Conservation (phyloP, 31 red algal species). For the Porphyra umbilicalis region DNA sequence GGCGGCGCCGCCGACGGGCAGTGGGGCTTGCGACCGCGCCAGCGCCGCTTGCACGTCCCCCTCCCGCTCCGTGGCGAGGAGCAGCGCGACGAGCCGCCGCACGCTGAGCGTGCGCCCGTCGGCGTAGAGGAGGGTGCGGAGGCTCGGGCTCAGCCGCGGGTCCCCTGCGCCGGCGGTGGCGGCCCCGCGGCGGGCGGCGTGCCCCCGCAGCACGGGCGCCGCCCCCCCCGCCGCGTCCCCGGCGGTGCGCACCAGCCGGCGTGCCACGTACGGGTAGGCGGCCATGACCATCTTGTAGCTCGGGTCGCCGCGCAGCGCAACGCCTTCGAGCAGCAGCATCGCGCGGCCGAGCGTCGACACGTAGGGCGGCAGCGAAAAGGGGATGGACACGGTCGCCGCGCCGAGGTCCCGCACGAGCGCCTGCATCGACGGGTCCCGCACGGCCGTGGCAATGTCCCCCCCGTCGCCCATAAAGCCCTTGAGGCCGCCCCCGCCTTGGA, state of each 20-base stretch:
- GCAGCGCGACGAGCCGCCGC: background rate
- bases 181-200: background rate
- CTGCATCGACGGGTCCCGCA: slow-evolving; percentile 9
- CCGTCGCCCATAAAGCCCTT: slow-evolving; percentile 6
- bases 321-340: slow-evolving; percentile 31
- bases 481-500: slow-evolving; percentile 21
- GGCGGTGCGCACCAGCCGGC: slow-evolving; percentile 7
- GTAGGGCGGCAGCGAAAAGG: slow-evolving; percentile 46
- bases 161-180: background rate
- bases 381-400: slow-evolving; percentile 29
- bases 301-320: slow-evolving; percentile 29
- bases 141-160: background rate
- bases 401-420: slow-evolving; percentile 22
- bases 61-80: background rate
- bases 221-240: background rate
- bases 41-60: background rate
- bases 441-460: background rate
- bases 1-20: background rate
- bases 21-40: background rate
- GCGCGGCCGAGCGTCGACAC: slow-evolving; percentile 32
- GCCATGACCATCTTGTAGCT: slow-evolving; percentile 38
- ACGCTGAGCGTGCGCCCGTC: background rate
- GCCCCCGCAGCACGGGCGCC: background rate
- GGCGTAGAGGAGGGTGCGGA: background rate
- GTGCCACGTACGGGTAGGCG: slow-evolving; percentile 26